Evolutionary conservation across 371 early-diverging fungal species (phyloP).

Genomic region (Mucor velutinosus): DNA sequence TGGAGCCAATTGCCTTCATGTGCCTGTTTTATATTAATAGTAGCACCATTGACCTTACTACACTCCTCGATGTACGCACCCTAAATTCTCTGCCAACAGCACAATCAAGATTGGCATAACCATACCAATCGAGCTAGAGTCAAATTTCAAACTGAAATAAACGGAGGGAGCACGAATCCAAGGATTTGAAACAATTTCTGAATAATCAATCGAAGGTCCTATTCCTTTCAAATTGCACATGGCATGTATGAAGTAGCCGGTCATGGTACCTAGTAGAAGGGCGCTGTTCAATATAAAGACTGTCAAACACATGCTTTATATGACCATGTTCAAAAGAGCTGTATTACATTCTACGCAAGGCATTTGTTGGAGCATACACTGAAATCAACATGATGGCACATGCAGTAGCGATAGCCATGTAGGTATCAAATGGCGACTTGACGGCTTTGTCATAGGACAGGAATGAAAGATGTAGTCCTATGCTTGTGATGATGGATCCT

Average conservation of each 20-base stretch:
- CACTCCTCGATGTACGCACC: neutral
- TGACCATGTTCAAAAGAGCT: too few relatives aligned
- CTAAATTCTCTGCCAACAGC: constrained; percentile 56
- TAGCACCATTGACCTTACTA: neutral
- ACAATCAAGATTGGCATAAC: constrained; percentile 39
- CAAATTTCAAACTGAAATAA: constrained; percentile 34
- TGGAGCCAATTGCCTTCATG: constrained; percentile 52
- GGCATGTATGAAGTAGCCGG: constrained; percentile 45
- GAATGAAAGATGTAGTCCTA: constrained; percentile 51
- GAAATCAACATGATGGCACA: constrained; percentile 40
- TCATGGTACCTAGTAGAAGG: constrained; percentile 48
- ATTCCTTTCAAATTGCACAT: constrained; percentile 37
- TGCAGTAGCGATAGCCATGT: constrained; percentile 50
- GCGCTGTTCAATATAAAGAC: constrained; percentile 26
- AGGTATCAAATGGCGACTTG: constrained; percentile 42
- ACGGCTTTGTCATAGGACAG: constrained; percentile 45
- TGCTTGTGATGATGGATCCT: constrained; percentile 53
- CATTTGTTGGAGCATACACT: constrained; percentile 44
- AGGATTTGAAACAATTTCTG: constrained; percentile 37
- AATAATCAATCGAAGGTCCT: constrained; percentile 42
- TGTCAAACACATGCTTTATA: neutral
- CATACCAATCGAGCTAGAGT: constrained; percentile 38
- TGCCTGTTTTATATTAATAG: constrained; percentile 25
- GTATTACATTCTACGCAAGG: constrained; percentile 30
- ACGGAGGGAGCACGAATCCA: constrained; percentile 37